Evolutionary conservation across 2,329 filamentous ascomycete genomes (phyloP), one percentile per base, ranked within the genome.

Genomic region (Elsinoe fawcettii): DNA sequence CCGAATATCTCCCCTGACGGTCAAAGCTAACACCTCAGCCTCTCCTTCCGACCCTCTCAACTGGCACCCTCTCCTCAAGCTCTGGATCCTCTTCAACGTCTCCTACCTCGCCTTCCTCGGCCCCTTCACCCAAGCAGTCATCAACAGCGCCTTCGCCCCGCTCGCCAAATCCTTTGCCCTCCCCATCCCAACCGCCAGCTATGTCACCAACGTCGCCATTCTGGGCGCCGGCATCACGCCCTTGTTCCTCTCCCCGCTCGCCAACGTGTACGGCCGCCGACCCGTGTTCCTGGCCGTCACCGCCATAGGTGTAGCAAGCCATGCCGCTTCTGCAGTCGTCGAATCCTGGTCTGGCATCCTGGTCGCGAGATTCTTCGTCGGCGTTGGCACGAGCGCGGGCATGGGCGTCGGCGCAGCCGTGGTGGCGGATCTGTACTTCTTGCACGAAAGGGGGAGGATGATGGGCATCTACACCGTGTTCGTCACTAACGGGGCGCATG

Each of bases 221-320:
- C 61, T 68, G 27, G 67, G 69, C 49, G 67, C 64, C 14, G 70
- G 69, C 2, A 51, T 71, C 5, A 65, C 63, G n/a, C 70, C 70
- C 2, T 59, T 70, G 6, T 59, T 69, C 32, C 66, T 62, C 62
- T 63, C 64, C 18, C 67, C 70, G 1, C 55, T 72, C 14, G 63
- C 67, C 27, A 70, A 71, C 51, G 62, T 65, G 12, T 71, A 70
- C 59, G 70, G 70, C 20, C 62, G 70, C 14, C 62, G 69, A 51
- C 69, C 68, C 0, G 63, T 72, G 34, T 67, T 69, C 46, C 57
- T 71, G 9, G 56, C 63, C 11, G 67, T 65, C 3, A 67, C 64
- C 9, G 64, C 69, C n/a, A 57, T 70, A 1, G 66, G 67, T 6
- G 66, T 66, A 12, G 63, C 61, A 25, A 64, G 67, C n/a, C 58